These are phyloP conservation scores for Rhinocladiella mackenziei DNA, from an alignment of 2,329 filamentous ascomycete species.

Conservation along the genomic window DNA sequence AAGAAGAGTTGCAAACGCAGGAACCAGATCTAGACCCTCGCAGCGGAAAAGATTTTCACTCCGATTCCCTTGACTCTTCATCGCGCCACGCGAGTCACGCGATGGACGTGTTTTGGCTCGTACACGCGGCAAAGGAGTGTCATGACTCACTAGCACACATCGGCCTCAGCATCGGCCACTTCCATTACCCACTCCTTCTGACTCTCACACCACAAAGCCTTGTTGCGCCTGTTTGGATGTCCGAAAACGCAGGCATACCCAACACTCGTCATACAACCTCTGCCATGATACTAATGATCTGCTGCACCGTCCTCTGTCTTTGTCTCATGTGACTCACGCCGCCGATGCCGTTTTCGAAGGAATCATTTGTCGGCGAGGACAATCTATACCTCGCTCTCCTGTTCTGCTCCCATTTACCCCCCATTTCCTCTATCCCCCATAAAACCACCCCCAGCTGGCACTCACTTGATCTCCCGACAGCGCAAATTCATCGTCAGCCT, in stretches of 20 bases:
- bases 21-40: too few relatives aligned
- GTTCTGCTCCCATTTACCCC: not conserved
- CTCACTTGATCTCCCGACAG: conserved; percentile 23
- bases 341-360: conserved; percentile 4
- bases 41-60: too few relatives aligned
- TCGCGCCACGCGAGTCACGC: conserved; percentile 13
- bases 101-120: conserved; percentile 1
- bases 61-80: too few relatives aligned
- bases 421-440: conserved; percentile 1
- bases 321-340: conserved; percentile 25
- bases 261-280: conserved; percentile 11
- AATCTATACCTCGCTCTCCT: conserved; percentile 15
- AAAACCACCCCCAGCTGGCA: conserved; percentile 10
- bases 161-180: conserved; percentile 15
- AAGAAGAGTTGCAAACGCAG: too few relatives aligned
- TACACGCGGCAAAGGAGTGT: conserved; percentile 15
- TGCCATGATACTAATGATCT: not conserved
- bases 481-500: not conserved
- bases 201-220: conserved; percentile 22
- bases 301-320: not conserved
- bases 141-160: conserved; percentile 16
- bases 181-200: conserved; percentile 17
- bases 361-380: conserved; percentile 1
- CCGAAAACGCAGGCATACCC: conserved; percentile 17
- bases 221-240: conserved; percentile 15